Conservation (phyloP, 257 asterid genomes). For the Solanum phureja region DNA sequence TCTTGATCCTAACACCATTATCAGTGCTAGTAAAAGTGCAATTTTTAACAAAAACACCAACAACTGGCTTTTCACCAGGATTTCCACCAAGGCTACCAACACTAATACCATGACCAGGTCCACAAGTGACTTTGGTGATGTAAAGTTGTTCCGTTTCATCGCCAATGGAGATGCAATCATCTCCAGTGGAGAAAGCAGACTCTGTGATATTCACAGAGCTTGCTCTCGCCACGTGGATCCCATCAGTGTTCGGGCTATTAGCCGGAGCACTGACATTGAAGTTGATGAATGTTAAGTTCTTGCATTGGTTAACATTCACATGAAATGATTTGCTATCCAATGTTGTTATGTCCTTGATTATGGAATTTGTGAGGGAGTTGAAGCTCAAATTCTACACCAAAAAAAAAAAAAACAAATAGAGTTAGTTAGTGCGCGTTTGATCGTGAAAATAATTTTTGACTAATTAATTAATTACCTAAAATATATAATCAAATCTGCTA, state of each 20-base stretch:
- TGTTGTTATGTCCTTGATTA: conserved; percentile 7
- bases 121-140: conserved; percentile 16
- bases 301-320: conserved; percentile 17
- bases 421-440: neutral
- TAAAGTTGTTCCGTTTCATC: conserved; percentile 15
- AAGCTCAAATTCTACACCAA: conserved; percentile 13
- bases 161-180: conserved; percentile 31
- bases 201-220: conserved; percentile 7
- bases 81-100: conserved; percentile 28
- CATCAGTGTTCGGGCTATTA: conserved; percentile 33
- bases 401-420: neutral
- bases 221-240: conserved; percentile 23
- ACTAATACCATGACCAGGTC: conserved; percentile 35
- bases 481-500: no score
- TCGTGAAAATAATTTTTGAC: no score
- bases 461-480: no score
- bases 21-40: conserved; percentile 18
- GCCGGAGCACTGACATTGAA: conserved; percentile 16
- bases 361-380: conserved; percentile 16
- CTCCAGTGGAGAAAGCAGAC: conserved; percentile 17
- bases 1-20: conserved; percentile 25
- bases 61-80: conserved; percentile 10
- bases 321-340: conserved; percentile 28
- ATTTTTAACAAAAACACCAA: conserved; percentile 7
- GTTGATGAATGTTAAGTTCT: conserved; percentile 9